These are phyloP conservation scores for Saturnispora sanitii DNA, from an alignment of 805 yeast genomes.

Conservation along the genomic window DNA sequence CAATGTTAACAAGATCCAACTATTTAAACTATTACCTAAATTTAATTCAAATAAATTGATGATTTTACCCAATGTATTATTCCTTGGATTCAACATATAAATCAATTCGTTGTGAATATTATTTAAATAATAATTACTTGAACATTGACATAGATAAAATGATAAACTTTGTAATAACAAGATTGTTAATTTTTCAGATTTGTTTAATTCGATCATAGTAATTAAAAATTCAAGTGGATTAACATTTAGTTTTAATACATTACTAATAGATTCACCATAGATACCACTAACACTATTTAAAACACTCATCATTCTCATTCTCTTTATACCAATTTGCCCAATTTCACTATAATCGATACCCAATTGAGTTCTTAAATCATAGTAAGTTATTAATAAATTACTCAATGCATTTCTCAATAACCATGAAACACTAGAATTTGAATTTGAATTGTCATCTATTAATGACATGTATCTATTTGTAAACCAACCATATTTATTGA, in stretches of 20 bases:
- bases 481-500: constrained; percentile 18
- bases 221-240: constrained; percentile 21
- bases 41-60: constrained; percentile 17
- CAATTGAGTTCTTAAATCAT: constrained; percentile 16
- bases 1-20: constrained; percentile 13
- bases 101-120: neutral
- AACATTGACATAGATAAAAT: constrained; percentile 17
- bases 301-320: constrained; percentile 1
- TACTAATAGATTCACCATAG: neutral
- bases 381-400: constrained; percentile 27
- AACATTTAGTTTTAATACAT: neutral
- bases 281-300: neutral
- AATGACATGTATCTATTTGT: constrained; percentile 12
- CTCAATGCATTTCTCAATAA: constrained; percentile 29
- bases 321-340: constrained; percentile 2
- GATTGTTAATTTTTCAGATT: constrained; percentile 9
- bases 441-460: constrained; percentile 7
- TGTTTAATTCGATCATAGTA: constrained; percentile 10
- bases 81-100: neutral
- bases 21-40: constrained; percentile 9
- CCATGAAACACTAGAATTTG: constrained; percentile 29
- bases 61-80: constrained; percentile 10
- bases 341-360: neutral
- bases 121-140: constrained; percentile 3
- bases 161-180: constrained; percentile 25